Evolutionary conservation across 768 basidiomycete species (phyloP).

Genomic region (Lactifluus subvellereus): DNA sequence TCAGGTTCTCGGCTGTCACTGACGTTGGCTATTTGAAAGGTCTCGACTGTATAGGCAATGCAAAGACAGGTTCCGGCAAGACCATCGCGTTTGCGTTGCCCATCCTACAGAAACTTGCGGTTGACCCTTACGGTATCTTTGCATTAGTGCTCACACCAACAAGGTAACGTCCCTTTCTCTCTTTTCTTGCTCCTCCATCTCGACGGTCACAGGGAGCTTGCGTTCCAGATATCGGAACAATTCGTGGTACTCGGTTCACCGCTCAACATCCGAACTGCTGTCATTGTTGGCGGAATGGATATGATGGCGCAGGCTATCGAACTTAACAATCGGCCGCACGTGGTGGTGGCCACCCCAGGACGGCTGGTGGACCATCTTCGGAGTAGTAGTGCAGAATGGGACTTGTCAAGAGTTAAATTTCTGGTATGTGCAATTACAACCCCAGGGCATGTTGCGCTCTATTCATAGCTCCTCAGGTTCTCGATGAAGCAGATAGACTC

Average conservation of each 20-base stretch:
- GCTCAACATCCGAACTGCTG: constrained; percentile 76
- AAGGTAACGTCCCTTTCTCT: constrained; percentile 46
- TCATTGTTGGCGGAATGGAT: constrained; percentile 97
- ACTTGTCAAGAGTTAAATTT: constrained; percentile 76
- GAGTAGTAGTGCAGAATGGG: constrained; percentile 76
- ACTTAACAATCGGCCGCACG: constrained; percentile 78
- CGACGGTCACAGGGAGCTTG: constrained; percentile 66
- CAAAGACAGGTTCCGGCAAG: constrained; percentile 97
- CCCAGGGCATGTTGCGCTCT: not conserved
- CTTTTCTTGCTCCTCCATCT: not conserved
- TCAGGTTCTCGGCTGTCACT: not conserved
- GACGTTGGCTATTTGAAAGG: constrained; percentile 43
- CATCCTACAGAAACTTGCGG: constrained; percentile 80
- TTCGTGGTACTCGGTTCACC: constrained; percentile 85
- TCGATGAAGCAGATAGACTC: constrained; percentile 95
- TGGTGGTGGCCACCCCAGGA: constrained; percentile 94
- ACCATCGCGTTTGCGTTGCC: constrained; percentile 96
- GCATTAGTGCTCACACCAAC: constrained; percentile 93
- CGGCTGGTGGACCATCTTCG: constrained; percentile 86
- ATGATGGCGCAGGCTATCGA: constrained; percentile 93
- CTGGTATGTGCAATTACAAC: constrained; percentile 46
- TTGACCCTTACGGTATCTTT: constrained; percentile 92
- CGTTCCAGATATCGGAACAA: constrained; percentile 96
- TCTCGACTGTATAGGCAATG: constrained; percentile 94
- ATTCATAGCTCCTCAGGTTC: constrained; percentile 46